Percentiles rank a stretch among this genome's conserved stretches.
Evolutionary conservation across 495 filamentous ascomycete species (phyloP).

Genomic region (Pyrenopolyporus hunteri): DNA sequence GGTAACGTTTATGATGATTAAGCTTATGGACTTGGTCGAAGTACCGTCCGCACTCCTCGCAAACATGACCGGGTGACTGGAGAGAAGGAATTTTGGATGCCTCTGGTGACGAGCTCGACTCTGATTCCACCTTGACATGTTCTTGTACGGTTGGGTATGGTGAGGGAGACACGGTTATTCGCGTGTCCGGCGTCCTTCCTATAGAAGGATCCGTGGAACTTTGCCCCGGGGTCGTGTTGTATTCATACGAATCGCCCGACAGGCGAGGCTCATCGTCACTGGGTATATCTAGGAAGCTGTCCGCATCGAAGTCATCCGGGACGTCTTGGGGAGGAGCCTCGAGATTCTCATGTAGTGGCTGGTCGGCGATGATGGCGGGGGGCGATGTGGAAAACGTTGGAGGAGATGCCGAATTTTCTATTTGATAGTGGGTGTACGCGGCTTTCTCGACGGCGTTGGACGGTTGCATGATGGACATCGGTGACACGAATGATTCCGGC

Average conservation of each 20-base stretch:
- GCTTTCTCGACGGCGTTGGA: conserved; percentile 49
- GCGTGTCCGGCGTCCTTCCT: conserved; percentile 52
- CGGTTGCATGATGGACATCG: conserved; percentile 55
- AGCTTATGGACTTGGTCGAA: conserved; percentile 57
- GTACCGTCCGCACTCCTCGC: conserved; percentile 50
- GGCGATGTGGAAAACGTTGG: conserved; percentile 27
- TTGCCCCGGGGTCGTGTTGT: conserved; percentile 49
- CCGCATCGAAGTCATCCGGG: conserved; percentile 39
- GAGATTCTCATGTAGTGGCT: conserved; percentile 27
- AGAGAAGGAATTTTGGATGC: conserved; percentile 35
- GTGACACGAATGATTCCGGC: conserved; percentile 42
- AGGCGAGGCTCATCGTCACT: conserved; percentile 39
- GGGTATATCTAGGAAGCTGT: conserved; percentile 42
- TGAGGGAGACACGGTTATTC: conserved; percentile 47
- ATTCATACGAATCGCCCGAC: conserved; percentile 44
- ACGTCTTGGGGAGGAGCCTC: conserved; percentile 2
- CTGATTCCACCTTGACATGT: conserved; percentile 31
- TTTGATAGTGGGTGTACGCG: conserved; percentile 50
- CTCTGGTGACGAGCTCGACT: conserved; percentile 37
- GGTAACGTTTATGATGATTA: conserved; percentile 58
- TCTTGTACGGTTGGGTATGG: conserved; percentile 37
- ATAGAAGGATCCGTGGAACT: conserved; percentile 48
- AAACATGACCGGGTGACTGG: conserved; percentile 43
- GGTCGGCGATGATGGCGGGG: conserved; percentile 36
- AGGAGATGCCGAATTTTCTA: conserved; percentile 48